phyloP scores from a whole-genome alignment of 1,284 basidiomycete genomes.

The Fistulinella staudtii region DNA sequence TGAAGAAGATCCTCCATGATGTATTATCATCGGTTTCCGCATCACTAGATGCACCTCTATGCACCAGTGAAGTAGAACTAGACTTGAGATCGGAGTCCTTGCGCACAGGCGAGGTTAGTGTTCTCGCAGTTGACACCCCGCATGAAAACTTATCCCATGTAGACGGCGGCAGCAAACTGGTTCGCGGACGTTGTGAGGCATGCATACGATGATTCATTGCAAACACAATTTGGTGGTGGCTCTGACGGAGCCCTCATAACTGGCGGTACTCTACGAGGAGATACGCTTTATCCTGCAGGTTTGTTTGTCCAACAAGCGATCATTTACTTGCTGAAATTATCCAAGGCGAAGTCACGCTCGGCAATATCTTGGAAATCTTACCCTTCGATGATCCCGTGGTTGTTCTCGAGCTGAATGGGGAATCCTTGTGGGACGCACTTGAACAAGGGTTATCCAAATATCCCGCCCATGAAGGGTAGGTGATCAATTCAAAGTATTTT shows the following conservation, averaged over 20 bases:
- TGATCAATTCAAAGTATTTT: not conserved
- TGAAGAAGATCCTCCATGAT: slow-evolving; percentile 60
- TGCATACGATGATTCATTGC: slow-evolving; percentile 79
- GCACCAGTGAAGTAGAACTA: slow-evolving; percentile 64
- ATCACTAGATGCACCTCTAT: slow-evolving; percentile 70
- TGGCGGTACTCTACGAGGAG: slow-evolving; percentile 85
- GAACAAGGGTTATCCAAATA: slow-evolving; percentile 76
- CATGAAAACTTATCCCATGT: slow-evolving; percentile 2
- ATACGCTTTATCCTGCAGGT: slow-evolving; percentile 83
- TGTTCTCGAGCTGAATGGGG: slow-evolving; percentile 79
- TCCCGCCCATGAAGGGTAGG: slow-evolving; percentile 88
- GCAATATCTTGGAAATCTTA: slow-evolving; percentile 83
- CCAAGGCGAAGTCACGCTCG: slow-evolving; percentile 71
- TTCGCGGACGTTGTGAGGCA: slow-evolving; percentile 84
- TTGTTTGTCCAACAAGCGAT: slow-evolving; percentile 3
- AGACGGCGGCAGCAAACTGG: slow-evolving; percentile 86
- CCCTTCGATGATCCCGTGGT: slow-evolving; percentile 88
- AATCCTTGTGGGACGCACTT: slow-evolving; percentile 77
- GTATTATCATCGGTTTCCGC: slow-evolving; percentile 70
- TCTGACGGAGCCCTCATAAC: slow-evolving; percentile 79
- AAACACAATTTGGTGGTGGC: slow-evolving; percentile 56
- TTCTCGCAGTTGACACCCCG: not conserved
- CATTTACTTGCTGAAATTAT: slow-evolving; percentile 1
- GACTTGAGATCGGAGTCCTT: slow-evolving; percentile 77
- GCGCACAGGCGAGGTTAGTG: slow-evolving; percentile 60